A percentile compares a stretch with the other conserved stretches of the same genome.
phyloP scores from a whole-genome alignment of 2,329 filamentous ascomycete genomes.

The Aspergillus awamori region DNA sequence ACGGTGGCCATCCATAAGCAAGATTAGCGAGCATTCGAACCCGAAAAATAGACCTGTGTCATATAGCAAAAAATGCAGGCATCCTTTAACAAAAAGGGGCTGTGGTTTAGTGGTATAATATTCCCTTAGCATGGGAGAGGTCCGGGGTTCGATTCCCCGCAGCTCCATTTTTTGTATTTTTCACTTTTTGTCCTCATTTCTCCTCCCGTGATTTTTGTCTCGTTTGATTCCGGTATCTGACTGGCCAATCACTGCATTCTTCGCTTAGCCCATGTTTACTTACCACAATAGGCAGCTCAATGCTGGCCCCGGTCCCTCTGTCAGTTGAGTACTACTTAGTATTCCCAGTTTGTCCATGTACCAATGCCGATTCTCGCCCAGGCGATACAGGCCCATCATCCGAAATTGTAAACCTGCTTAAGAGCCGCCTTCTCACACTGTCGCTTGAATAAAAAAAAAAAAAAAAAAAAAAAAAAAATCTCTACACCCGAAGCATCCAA shows the following conservation, averaged over 20 bases:
- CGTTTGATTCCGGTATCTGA: no score
- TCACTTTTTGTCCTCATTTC: background rate
- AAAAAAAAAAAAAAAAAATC: no score
- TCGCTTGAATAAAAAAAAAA: no score
- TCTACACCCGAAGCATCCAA: no score
- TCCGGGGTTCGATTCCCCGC: conserved; percentile 23
- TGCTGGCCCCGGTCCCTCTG: background rate
- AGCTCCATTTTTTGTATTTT: conserved; percentile 14
- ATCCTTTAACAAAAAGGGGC: background rate
- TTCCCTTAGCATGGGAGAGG: conserved; percentile 23
- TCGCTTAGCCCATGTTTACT: background rate
- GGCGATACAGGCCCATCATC: no score
- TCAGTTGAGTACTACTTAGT: background rate
- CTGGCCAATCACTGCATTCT: background rate
- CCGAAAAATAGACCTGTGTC: accelerated
- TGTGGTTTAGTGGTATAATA: conserved; percentile 23
- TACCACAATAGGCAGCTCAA: background rate
- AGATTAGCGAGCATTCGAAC: no score
- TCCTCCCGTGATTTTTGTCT: background rate
- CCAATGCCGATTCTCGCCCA: no score
- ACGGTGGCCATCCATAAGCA: no score
- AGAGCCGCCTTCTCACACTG: no score
- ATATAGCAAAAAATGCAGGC: background rate
- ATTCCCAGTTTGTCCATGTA: background rate
- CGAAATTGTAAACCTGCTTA: no score